Evolutionary conservation across 2,329 filamentous ascomycete genomes (phyloP).

Genomic region (Nemania sp.): DNA sequence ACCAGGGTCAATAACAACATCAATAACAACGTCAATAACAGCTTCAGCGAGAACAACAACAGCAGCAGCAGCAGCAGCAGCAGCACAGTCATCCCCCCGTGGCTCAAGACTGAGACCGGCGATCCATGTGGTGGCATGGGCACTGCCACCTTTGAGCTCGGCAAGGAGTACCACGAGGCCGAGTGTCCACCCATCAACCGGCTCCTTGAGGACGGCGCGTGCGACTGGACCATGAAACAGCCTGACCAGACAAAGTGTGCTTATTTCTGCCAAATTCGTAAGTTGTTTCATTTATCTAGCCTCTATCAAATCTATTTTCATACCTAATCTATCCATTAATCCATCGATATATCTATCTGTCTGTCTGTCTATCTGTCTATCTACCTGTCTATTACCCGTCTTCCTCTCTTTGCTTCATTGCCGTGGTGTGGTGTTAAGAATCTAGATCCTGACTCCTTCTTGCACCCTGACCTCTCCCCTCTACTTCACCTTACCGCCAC

Average conservation of each 20-base stretch:
- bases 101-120: not conserved
- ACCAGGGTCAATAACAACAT: not conserved
- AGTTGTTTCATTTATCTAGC: not conserved
- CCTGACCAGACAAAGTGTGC: slow-evolving; percentile 4
- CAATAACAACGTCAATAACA: not conserved
- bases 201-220: slow-evolving; percentile 9
- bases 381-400: no score
- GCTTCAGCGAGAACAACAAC: not conserved
- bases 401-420: no score
- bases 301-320: not conserved
- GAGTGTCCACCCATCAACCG: slow-evolving; percentile 9
- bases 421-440: no score
- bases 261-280: slow-evolving; percentile 21
- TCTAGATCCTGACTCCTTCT: no score
- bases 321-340: no score
- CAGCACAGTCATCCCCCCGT: not conserved
- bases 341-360: no score
- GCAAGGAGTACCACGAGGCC: not conserved
- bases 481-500: no score
- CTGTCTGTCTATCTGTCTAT: no score
- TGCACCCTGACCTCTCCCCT: no score
- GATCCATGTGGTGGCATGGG: slow-evolving; percentile 10
- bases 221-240: slow-evolving; percentile 15
- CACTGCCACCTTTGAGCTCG: not conserved
- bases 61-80: not conserved